Conservation (phyloP, 768 basidiomycete species). For the Hortiboletus campestris region DNA sequence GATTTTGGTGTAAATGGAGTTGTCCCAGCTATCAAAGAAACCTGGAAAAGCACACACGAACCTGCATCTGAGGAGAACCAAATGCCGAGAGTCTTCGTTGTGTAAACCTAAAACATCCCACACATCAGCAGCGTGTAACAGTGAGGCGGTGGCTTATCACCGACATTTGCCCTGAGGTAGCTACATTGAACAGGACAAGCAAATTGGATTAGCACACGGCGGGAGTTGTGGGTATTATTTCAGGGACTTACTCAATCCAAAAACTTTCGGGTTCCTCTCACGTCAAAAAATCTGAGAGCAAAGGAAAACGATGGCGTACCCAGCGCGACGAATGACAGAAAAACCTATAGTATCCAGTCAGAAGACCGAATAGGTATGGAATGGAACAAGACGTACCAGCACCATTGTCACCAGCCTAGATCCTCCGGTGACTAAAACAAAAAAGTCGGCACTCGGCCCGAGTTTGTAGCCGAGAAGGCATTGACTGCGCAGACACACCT, state of each 20-base stretch:
- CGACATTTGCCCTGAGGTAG: conserved; percentile 26
- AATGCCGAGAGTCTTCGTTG: conserved; percentile 24
- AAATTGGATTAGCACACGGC: not conserved
- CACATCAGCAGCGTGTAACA: conserved; percentile 5
- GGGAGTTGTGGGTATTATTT: not conserved
- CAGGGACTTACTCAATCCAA: conserved; percentile 28
- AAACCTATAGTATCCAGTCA: conserved; percentile 11
- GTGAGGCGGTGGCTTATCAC: not conserved
- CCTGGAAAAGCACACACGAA: conserved; percentile 1
- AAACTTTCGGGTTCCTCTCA: conserved; percentile 15
- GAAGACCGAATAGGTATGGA: not conserved
- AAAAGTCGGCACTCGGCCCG: not conserved
- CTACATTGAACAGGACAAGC: conserved; percentile 4
- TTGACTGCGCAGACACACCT: conserved; percentile 11
- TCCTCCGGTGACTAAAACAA: conserved; percentile 18
- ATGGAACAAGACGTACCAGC: conserved; percentile 15
- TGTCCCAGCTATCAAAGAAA: not conserved
- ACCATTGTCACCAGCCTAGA: conserved; percentile 11
- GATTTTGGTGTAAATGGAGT: not conserved
- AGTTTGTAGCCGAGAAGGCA: not conserved
- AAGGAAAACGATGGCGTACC: conserved; percentile 15
- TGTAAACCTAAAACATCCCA: conserved; percentile 12
- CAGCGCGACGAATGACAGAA: conserved; percentile 18
- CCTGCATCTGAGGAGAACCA: conserved; percentile 17
- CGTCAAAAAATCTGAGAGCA: conserved; percentile 12